phyloP scores from a whole-genome alignment of 495 filamentous ascomycete species.

The Lentithecium fluviatile region DNA sequence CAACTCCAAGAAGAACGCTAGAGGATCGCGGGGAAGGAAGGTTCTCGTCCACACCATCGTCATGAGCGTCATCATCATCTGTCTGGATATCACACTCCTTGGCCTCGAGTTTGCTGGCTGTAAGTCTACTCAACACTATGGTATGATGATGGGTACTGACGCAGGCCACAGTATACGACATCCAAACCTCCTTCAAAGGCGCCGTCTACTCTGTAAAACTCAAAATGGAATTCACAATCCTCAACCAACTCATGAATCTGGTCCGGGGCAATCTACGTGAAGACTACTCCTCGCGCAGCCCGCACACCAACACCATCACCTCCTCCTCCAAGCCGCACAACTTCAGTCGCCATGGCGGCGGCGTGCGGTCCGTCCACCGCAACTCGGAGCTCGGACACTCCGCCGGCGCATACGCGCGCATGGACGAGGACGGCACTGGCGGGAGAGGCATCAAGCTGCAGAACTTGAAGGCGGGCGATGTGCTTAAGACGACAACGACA shows the following conservation, averaged over 20 bases:
- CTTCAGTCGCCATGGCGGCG: not conserved
- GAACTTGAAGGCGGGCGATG: slow-evolving; percentile 5
- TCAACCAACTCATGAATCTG: slow-evolving; percentile 27
- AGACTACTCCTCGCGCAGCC: not conserved
- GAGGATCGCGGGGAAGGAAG: not conserved
- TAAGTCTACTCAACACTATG: not conserved
- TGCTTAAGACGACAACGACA: slow-evolving; percentile 18
- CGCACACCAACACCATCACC: not conserved
- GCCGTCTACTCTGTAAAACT: slow-evolving; percentile 33
- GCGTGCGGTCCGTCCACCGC: not conserved
- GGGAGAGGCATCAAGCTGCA: slow-evolving; percentile 2
- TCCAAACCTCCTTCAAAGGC: slow-evolving; percentile 22
- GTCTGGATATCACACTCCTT: slow-evolving; percentile 25
- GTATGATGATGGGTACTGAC: not conserved
- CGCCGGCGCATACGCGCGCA: slow-evolving; percentile 9
- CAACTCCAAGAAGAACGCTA: slow-evolving; percentile 4
- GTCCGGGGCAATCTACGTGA: slow-evolving; percentile 7
- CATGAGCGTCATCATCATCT: slow-evolving; percentile 30
- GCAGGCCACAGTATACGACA: slow-evolving; percentile 1
- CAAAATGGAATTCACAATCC: slow-evolving; percentile 31
- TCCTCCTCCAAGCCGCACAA: slow-evolving; percentile 1
- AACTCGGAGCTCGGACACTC: slow-evolving; percentile 2
- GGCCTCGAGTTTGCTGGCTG: slow-evolving; percentile 18
- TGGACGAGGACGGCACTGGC: not conserved
- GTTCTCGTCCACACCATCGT: slow-evolving; percentile 19